These are phyloP conservation scores for Pisolithus microcarpus DNA, from an alignment of 768 basidiomycete species.

Conservation along the genomic window DNA sequence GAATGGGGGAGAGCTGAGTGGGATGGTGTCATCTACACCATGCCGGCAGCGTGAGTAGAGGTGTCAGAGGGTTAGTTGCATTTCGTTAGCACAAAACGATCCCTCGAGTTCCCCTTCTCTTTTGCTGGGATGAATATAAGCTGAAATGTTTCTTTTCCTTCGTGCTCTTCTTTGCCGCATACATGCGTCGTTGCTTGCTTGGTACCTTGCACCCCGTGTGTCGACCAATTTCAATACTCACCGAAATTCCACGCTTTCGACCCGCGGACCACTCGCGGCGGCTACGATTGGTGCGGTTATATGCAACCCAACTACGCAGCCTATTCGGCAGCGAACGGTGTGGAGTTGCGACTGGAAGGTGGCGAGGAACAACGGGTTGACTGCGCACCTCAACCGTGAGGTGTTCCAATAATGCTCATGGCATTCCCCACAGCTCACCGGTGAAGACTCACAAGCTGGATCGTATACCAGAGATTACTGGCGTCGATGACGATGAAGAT, in stretches of 20 bases:
- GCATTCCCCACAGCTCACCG: no score
- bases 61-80: slow-evolving; percentile 81
- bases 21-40: slow-evolving; percentile 78
- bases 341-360: not conserved
- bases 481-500: slow-evolving; percentile 15
- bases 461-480: slow-evolving; percentile 3
- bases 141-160: slow-evolving; percentile 67
- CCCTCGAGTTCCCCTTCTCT: slow-evolving; percentile 47
- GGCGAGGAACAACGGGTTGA: not conserved
- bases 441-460: no score
- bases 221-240: slow-evolving; percentile 6
- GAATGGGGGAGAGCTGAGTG: slow-evolving; percentile 98
- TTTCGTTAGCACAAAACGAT: slow-evolving; percentile 18
- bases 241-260: slow-evolving; percentile 7
- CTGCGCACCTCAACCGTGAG: no score
- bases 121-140: slow-evolving; percentile 48
- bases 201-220: not conserved
- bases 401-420: slow-evolving; percentile 27
- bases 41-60: slow-evolving; percentile 89
- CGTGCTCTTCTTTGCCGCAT: slow-evolving; percentile 30
- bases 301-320: slow-evolving; percentile 5
- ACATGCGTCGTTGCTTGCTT: not conserved
- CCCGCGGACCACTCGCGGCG: not conserved
- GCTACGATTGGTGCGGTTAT: slow-evolving; percentile 4
- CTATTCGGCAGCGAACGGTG: not conserved